A percentile compares a stretch with the other conserved stretches of the same genome.
These are phyloP conservation scores for Jaltomata sinuosa DNA, from an alignment of 257 asterid genomes.

Conservation along the genomic window DNA sequence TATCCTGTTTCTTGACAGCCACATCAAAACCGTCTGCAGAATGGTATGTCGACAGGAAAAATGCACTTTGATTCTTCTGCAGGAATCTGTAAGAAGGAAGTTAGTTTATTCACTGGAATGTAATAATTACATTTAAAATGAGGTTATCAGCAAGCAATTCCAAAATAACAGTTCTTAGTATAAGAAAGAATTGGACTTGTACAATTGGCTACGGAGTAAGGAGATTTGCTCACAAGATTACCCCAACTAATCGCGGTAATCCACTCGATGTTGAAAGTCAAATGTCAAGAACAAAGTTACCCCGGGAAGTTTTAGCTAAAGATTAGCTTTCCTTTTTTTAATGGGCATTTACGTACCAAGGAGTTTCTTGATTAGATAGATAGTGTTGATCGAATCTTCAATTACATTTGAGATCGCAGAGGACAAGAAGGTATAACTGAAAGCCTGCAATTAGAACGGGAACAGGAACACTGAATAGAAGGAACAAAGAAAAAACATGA, in stretches of 20 bases:
- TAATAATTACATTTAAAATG: background rate
- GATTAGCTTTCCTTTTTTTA: background rate
- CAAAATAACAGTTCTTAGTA: background rate
- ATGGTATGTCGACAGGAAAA: background rate
- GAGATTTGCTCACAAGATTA: background rate
- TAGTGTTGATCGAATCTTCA: background rate
- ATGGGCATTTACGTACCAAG: background rate
- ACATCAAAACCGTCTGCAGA: background rate
- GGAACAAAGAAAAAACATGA: background rate
- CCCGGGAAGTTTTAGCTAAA: background rate
- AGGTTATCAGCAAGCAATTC: background rate
- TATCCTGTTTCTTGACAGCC: background rate
- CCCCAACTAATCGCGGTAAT: background rate
- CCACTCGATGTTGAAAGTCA: background rate
- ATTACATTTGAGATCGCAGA: background rate
- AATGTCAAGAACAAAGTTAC: background rate
- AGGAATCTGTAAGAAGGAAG: background rate
- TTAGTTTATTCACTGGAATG: background rate
- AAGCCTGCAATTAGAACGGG: background rate
- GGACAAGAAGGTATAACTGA: background rate
- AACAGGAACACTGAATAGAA: background rate
- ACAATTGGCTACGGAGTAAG: background rate
- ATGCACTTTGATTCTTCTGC: conserved; percentile 9
- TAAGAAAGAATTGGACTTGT: background rate
- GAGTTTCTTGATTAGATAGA: background rate